Evolutionary conservation across 1,284 basidiomycete species (phyloP).

Genomic region (Fomitopsis schrenkii): DNA sequence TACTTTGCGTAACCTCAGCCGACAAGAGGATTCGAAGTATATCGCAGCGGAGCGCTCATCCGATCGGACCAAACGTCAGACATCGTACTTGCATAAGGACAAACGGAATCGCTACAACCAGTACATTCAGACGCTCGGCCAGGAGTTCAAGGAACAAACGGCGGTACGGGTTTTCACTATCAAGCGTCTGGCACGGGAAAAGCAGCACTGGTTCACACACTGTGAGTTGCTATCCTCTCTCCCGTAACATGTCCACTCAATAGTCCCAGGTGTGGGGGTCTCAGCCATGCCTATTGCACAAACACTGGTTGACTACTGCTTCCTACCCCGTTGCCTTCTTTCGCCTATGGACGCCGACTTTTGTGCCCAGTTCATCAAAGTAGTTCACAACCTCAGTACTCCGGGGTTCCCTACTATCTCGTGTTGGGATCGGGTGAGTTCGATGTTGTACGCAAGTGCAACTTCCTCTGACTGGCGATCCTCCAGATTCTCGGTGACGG

Average conservation of each 20-base stretch:
- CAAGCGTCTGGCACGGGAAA: slow-evolving; percentile 78
- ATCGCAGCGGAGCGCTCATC: slow-evolving; percentile 60
- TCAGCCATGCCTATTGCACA: slow-evolving; percentile 39
- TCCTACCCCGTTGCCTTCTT: slow-evolving; percentile 87
- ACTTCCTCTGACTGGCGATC: slow-evolving; percentile 6
- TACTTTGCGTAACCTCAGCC: slow-evolving; percentile 53
- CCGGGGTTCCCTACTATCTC: slow-evolving; percentile 84
- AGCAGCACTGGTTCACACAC: slow-evolving; percentile 84
- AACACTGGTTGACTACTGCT: slow-evolving; percentile 83
- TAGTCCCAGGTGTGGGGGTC: slow-evolving; percentile 11
- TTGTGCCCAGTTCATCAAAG: slow-evolving; percentile 87
- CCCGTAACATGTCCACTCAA: background rate
- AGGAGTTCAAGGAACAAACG: slow-evolving; percentile 77
- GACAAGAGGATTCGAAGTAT: slow-evolving; percentile 57
- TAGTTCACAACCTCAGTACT: slow-evolving; percentile 83
- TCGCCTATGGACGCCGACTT: slow-evolving; percentile 97
- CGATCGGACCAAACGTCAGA: slow-evolving; percentile 51
- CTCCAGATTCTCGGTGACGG: slow-evolving; percentile 77
- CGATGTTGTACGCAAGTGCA: background rate
- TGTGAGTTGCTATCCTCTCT: slow-evolving; percentile 32
- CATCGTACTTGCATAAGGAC: slow-evolving; percentile 52
- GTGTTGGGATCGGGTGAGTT: slow-evolving; percentile 77
- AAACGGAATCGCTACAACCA: slow-evolving; percentile 59
- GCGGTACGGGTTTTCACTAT: slow-evolving; percentile 68
- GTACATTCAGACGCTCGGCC: slow-evolving; percentile 50